phyloP scores from a whole-genome alignment of 495 filamentous ascomycete genomes.

The Penicillium roqueforti region DNA sequence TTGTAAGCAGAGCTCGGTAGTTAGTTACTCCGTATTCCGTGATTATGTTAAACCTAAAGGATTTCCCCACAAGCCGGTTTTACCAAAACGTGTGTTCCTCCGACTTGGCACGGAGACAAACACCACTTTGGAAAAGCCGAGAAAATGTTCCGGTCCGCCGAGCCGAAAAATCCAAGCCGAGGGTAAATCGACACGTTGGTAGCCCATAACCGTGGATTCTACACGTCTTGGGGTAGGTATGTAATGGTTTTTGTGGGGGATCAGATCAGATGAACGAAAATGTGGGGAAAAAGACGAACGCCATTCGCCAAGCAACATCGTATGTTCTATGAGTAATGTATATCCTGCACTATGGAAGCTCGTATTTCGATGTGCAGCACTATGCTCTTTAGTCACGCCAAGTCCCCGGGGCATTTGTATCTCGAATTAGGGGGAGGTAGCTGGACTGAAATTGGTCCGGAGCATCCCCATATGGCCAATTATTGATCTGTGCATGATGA shows the following conservation, averaged over 20 bases:
- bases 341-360: not conserved
- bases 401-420: no score
- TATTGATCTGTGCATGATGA: not conserved
- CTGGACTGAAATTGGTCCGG: not conserved
- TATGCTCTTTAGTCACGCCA: no score
- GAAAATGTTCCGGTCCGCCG: conserved; percentile 23
- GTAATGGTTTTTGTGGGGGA: not conserved
- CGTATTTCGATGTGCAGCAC: conserved; percentile 5
- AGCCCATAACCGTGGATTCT: not conserved
- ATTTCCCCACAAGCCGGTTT: not conserved
- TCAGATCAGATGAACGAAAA: conserved; percentile 3
- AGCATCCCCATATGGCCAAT: not conserved
- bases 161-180: conserved; percentile 16
- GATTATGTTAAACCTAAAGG: not conserved
- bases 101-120: not conserved
- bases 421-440: not conserved
- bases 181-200: not conserved
- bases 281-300: not conserved
- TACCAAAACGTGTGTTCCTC: not conserved
- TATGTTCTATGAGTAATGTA: not conserved
- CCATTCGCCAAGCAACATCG: not conserved
- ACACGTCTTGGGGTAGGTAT: not conserved
- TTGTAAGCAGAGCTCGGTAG: not conserved
- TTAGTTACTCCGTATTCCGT: no score
- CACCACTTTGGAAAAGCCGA: no score